phyloP scores from a whole-genome alignment of 2,329 filamentous ascomycete species.

The Colletotrichum higginsianum region DNA sequence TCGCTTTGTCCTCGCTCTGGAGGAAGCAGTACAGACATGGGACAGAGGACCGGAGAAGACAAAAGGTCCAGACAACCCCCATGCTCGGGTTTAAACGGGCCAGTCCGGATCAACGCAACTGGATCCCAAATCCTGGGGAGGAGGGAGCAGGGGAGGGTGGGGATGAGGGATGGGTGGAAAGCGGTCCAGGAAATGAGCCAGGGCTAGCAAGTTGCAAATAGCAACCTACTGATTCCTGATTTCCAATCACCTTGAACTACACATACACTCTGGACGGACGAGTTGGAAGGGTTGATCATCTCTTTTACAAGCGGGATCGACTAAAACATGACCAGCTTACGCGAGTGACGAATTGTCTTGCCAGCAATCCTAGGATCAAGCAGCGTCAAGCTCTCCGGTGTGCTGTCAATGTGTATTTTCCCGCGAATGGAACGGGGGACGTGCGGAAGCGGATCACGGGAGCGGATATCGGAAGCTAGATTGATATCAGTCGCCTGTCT shows the following conservation, averaged over 20 bases:
- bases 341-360: neutral
- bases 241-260: neutral
- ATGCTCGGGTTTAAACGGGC: conserved; percentile 23
- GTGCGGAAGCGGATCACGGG: conserved; percentile 9
- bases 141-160: neutral
- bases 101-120: conserved; percentile 14
- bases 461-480: conserved; percentile 11
- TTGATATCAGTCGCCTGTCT: neutral
- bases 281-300: neutral
- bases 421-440: neutral
- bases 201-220: conserved; percentile 1
- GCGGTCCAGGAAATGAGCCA: neutral
- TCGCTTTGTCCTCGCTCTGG: conserved; percentile 18
- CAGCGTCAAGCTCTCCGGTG: neutral
- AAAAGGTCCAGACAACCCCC: conserved; percentile 16
- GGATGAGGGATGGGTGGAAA: neutral
- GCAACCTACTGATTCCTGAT: neutral
- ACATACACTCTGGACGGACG: neutral
- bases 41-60: conserved; percentile 8
- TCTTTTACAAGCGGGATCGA: neutral
- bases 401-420: neutral
- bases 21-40: neutral
- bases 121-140: conserved; percentile 19
- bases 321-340: neutral
- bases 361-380: neutral